Evolutionary conservation across 257 asterid species (phyloP), one percentile per base, ranked within the genome.

Genomic region (Salvia rosmarinus): DNA sequence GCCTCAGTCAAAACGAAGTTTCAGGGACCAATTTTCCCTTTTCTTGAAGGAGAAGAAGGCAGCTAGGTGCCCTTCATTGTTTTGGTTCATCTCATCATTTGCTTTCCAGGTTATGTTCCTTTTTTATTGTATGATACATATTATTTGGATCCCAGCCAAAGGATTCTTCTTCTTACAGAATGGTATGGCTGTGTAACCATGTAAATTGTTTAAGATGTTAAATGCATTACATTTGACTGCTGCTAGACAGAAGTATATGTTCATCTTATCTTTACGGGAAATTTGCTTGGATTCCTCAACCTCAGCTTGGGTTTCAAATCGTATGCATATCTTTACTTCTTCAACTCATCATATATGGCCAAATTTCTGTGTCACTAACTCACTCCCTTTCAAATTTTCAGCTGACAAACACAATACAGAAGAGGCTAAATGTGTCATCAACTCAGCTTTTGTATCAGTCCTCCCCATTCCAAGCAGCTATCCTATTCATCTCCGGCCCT

Each of bases 401-500:
- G 98, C 90, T 92, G 2, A 92, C 98, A 39, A 92, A 92, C 81
- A 92, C 98, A 21, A 92, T 92, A 60, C 98, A 92, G 16, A 92
- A 92, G 89, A 86, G 85, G 81, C 85, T 92, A 32, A 92, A 79
- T 61, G 93, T 92, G 17, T 86, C 98, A 11, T 92, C 98, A 0
- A 92, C 98, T 5, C 96, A 92, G 61, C 75, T 92, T 58, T 62
- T 92, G 70, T 92, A 92, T 46, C 98, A 92, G 81, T 92, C 98
- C 40, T 93, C 96, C 17, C 98, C 98, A 55, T 88, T 90, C 60
- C 98, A 92, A 67, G 95, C 98, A 13, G 96, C 96, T 0, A 81
- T 92, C 55, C 85, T 92, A 0, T 90, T 90, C 39, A 73, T 90
- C 12, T 66, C 88, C 0, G 98, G 98, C 64, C 96, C 98, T 28